These are phyloP conservation scores for Centrapalus pauciflorus DNA, from an alignment of 129 eudicot genomes.

Conservation along the genomic window DNA sequence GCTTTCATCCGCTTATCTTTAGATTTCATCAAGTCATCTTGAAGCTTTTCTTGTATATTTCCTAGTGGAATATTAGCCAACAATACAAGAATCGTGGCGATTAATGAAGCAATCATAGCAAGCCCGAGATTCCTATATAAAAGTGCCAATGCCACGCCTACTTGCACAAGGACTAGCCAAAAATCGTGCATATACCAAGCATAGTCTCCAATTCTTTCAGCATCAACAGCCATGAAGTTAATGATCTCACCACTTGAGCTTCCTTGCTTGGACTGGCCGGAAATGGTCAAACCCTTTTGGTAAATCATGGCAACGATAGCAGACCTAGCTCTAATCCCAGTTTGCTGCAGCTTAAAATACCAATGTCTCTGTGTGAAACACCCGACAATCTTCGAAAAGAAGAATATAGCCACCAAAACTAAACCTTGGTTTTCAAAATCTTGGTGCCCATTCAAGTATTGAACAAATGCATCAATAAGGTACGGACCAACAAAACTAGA, in stretches of 20 bases:
- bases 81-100: constrained; percentile 62
- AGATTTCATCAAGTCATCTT: constrained; percentile 67
- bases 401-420: constrained; percentile 58
- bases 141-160: constrained; percentile 48
- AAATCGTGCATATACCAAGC: constrained; percentile 77
- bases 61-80: constrained; percentile 68
- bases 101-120: constrained; percentile 56
- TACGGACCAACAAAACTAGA: constrained; percentile 79
- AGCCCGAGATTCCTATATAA: constrained; percentile 69
- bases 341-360: constrained; percentile 73
- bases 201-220: constrained; percentile 68
- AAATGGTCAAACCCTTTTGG: constrained; percentile 72
- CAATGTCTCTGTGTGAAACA: constrained; percentile 66
- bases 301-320: constrained; percentile 66
- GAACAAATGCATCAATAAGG: constrained; percentile 74
- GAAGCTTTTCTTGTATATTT: constrained; percentile 51
- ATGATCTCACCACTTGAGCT: constrained; percentile 80
- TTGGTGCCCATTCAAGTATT: constrained; percentile 57
- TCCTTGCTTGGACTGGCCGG: constrained; percentile 60
- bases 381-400: constrained; percentile 59
- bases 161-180: constrained; percentile 69
- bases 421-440: constrained; percentile 52
- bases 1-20: constrained; percentile 89
- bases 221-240: constrained; percentile 89
- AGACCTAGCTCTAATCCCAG: constrained; percentile 58